Evolutionary conservation across 164 flowering plant genomes (phyloP).

Genomic region (Vitis amurensis): DNA sequence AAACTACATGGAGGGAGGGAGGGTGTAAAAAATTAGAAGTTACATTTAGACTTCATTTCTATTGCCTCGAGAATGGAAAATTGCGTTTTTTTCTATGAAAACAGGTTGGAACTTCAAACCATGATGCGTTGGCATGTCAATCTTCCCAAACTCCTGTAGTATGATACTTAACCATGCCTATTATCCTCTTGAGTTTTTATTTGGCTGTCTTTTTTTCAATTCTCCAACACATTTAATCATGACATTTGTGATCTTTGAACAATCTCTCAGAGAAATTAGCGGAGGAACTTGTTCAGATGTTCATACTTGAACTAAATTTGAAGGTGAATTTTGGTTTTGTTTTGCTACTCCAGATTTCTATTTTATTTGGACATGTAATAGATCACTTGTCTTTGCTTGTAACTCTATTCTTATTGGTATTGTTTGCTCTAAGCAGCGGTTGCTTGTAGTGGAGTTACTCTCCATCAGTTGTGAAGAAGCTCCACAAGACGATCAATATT

Average conservation of each 20-base stretch:
- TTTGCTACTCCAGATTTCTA: background rate
- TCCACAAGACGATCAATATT: constrained; percentile 18
- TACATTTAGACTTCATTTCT: no score
- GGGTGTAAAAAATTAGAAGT: no score
- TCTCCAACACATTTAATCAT: background rate
- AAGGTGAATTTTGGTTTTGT: constrained; percentile 40
- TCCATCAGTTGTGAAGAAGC: constrained; percentile 37
- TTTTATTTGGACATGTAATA: background rate
- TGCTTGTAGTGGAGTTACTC: constrained; percentile 60
- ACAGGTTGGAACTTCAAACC: background rate
- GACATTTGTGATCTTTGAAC: constrained; percentile 12
- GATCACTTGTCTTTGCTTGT: background rate
- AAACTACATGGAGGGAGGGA: no score
- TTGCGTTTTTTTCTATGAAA: no score
- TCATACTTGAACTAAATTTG: constrained; percentile 53
- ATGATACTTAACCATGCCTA: no score
- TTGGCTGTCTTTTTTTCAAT: no score
- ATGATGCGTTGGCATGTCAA: no score
- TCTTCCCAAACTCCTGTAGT: no score
- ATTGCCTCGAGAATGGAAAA: no score
- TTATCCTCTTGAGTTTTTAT: no score
- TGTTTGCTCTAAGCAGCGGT: constrained; percentile 41
- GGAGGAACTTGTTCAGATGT: constrained; percentile 73
- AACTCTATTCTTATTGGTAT: background rate
- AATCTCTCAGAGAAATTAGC: constrained; percentile 57